These are phyloP conservation scores for Mentha longifolia DNA, from an alignment of 257 asterid genomes.

Conservation along the genomic window DNA sequence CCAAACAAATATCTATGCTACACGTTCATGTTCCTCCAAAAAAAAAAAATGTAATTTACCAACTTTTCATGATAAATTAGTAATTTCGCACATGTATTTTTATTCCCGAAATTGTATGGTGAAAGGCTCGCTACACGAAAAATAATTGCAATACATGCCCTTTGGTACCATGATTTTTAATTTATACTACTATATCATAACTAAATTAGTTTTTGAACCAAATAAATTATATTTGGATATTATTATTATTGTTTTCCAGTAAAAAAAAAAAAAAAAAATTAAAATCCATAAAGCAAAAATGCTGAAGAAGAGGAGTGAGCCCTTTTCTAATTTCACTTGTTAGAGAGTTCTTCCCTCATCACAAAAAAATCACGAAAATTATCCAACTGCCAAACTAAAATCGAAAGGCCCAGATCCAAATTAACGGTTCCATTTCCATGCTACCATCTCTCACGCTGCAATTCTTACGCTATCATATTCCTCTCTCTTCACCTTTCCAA, in stretches of 20 bases:
- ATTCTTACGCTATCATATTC: constrained; percentile 26
- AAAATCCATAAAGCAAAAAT: background rate
- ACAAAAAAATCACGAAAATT: constrained; percentile 13
- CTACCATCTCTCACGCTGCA: constrained; percentile 23
- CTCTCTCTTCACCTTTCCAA: constrained; percentile 30
- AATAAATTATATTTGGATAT: too few species aligned
- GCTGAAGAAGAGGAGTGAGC: background rate
- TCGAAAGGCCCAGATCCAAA: constrained; percentile 21
- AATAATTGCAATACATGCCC: too few species aligned
- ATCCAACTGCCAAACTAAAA: constrained; percentile 24
- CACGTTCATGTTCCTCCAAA: constrained; percentile 9
- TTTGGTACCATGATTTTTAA: too few species aligned
- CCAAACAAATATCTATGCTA: background rate
- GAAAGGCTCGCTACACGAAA: too few species aligned
- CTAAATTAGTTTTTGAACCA: too few species aligned
- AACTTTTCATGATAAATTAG: background rate
- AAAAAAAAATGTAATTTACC: background rate
- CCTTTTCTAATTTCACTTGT: background rate
- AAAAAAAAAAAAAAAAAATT: background rate
- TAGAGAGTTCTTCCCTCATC: background rate
- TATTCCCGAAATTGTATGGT: too few species aligned
- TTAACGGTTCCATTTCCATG: background rate
- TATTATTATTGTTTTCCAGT: too few species aligned
- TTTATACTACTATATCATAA: too few species aligned
- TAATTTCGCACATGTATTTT: too few species aligned